These are phyloP conservation scores for Styphnolobium japonicum DNA, from an alignment of 306 rosid genomes.

Conservation along the genomic window DNA sequence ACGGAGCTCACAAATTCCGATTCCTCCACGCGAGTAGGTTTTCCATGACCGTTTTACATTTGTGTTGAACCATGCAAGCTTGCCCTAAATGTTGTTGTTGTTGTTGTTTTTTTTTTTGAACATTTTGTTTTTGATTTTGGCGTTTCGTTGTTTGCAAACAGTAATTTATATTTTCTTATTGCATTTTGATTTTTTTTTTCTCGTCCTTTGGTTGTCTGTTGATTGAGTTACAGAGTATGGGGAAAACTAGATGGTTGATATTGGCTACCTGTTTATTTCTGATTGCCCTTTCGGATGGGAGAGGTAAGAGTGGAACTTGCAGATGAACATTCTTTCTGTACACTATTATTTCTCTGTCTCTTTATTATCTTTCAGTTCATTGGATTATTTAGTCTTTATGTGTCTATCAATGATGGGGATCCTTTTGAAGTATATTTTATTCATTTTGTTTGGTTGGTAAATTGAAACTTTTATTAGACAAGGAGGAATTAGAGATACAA, in stretches of 20 bases:
- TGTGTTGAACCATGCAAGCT: no score
- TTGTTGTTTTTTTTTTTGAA: no score
- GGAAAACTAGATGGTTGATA: conserved; percentile 45
- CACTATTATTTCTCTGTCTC: not conserved
- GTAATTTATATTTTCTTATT: not conserved
- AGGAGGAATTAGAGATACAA: not conserved
- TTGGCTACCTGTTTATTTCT: conserved; percentile 37
- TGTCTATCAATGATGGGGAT: not conserved
- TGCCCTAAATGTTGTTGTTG: no score
- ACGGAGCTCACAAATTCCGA: no score
- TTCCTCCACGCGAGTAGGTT: no score
- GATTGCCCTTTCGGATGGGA: conserved; percentile 41
- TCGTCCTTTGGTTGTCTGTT: not conserved
- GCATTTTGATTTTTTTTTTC: not conserved
- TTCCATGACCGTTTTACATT: no score
- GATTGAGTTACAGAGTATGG: conserved; percentile 50
- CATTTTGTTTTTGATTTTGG: no score
- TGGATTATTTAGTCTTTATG: not conserved
- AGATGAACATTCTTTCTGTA: not conserved
- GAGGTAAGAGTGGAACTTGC: conserved; percentile 51
- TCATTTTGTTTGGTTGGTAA: conserved; percentile 1
- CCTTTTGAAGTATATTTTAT: not conserved
- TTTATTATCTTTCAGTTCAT: not conserved
- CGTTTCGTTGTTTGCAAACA: no score
- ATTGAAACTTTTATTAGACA: not conserved